These are phyloP conservation scores for Tagetes patula DNA, from an alignment of 129 eudicot species.

Conservation along the genomic window DNA sequence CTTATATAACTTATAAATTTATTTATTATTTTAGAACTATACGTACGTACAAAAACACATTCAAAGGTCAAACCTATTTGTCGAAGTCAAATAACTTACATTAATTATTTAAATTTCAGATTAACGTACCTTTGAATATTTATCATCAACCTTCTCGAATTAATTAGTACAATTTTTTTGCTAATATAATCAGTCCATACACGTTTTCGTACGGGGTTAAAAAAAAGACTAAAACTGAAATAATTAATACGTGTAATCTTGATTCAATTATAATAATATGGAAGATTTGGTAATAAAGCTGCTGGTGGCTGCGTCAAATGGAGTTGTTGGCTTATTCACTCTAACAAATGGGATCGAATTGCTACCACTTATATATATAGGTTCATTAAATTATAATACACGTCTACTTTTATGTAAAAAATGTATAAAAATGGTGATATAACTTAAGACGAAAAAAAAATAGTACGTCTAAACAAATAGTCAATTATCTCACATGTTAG, in stretches of 20 bases:
- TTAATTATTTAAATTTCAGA: background rate
- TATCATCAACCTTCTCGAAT: conserved; percentile 1
- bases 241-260: background rate
- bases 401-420: background rate
- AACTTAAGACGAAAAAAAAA: too few relatives aligned
- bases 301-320: background rate
- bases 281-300: background rate
- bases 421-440: too few relatives aligned
- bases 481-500: too few relatives aligned
- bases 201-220: background rate
- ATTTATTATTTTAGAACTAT: too few relatives aligned
- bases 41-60: too few relatives aligned
- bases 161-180: background rate
- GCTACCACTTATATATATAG: too few relatives aligned
- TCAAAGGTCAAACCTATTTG: background rate
- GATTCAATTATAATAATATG: background rate
- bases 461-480: too few relatives aligned
- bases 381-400: background rate
- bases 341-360: background rate
- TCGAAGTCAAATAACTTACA: background rate
- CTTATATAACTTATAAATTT: too few relatives aligned
- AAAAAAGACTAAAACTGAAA: background rate
- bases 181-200: background rate
- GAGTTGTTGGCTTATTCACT: background rate
- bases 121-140: background rate